phyloP scores from a whole-genome alignment of 495 filamentous ascomycete genomes.

The Penicillium crystallinum region DNA sequence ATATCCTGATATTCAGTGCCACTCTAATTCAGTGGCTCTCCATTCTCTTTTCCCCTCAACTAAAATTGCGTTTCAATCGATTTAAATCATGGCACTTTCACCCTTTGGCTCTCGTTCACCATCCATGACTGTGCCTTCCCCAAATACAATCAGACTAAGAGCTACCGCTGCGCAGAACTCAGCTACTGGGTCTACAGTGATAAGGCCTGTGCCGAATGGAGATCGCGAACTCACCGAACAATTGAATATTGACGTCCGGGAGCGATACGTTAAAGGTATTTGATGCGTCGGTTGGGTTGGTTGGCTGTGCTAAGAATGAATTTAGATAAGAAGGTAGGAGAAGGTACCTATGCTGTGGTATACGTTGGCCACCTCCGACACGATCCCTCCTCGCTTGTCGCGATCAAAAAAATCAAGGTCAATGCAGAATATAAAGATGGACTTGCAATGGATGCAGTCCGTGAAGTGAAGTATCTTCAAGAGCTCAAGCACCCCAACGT shows the following conservation, averaged over 20 bases:
- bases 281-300: neutral
- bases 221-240: constrained; percentile 70
- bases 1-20: neutral
- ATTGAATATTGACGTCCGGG: constrained; percentile 79
- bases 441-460: constrained; percentile 86
- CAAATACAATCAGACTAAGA: constrained; percentile 34
- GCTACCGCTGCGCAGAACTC: constrained; percentile 32
- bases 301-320: constrained; percentile 2
- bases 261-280: constrained; percentile 83
- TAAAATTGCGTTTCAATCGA: neutral
- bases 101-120: constrained; percentile 36
- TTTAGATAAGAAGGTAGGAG: constrained; percentile 80
- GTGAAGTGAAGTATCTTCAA: constrained; percentile 90
- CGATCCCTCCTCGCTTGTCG: constrained; percentile 66
- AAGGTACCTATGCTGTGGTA: constrained; percentile 95
- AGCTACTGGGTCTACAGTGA: constrained; percentile 10
- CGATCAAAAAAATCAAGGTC: constrained; percentile 98
- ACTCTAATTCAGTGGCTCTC: neutral
- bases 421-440: constrained; percentile 80
- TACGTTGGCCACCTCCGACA: constrained; percentile 73
- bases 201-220: constrained; percentile 13
- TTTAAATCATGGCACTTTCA: constrained; percentile 39
- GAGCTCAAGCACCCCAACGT: constrained; percentile 96
- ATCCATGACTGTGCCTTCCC: constrained; percentile 27
- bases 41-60: neutral